Percentiles rank a stretch among this genome's conserved stretches.
These are phyloP conservation scores for Stephanodiscus triporus DNA, from an alignment of 108 stramenopile genomes.

Conservation along the genomic window DNA sequence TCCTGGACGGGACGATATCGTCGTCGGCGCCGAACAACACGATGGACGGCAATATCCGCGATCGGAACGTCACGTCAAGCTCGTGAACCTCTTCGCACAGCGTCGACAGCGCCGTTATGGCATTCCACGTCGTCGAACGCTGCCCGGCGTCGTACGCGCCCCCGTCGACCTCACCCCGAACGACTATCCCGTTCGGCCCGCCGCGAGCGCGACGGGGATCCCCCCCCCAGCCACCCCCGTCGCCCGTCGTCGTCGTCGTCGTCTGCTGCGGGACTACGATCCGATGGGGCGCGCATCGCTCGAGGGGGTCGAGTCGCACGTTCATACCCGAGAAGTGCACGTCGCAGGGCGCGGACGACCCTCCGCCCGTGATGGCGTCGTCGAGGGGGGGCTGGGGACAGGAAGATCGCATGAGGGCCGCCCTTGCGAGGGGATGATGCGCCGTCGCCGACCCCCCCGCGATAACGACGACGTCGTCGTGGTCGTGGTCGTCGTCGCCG, in stretches of 20 bases:
- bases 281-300: conserved; percentile 44
- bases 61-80: conserved; percentile 20
- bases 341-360: conserved; percentile 35
- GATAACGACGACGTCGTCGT: background rate
- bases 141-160: conserved; percentile 4
- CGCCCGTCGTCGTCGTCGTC: conserved; percentile 9
- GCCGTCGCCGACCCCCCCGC: background rate
- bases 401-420: conserved; percentile 23
- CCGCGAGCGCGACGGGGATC: background rate
- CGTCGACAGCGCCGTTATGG: conserved; percentile 48
- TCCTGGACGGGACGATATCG: background rate
- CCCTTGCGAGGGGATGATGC: conserved; percentile 11
- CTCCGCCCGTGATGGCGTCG: conserved; percentile 43
- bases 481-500: background rate
- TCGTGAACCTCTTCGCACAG: conserved; percentile 58
- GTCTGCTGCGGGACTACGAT: conserved; percentile 35
- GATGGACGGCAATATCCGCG: conserved; percentile 32
- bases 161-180: conserved; percentile 43
- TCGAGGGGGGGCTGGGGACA: conserved; percentile 43
- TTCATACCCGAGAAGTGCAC: conserved; percentile 36
- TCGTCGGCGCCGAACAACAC: conserved; percentile 44
- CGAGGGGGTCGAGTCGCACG: conserved; percentile 38
- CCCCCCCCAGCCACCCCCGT: background rate
- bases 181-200: too few species aligned
- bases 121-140: conserved; percentile 44